Evolutionary conservation across 2,329 filamentous ascomycete species (phyloP).

Genomic region (Cercospora sesami): DNA sequence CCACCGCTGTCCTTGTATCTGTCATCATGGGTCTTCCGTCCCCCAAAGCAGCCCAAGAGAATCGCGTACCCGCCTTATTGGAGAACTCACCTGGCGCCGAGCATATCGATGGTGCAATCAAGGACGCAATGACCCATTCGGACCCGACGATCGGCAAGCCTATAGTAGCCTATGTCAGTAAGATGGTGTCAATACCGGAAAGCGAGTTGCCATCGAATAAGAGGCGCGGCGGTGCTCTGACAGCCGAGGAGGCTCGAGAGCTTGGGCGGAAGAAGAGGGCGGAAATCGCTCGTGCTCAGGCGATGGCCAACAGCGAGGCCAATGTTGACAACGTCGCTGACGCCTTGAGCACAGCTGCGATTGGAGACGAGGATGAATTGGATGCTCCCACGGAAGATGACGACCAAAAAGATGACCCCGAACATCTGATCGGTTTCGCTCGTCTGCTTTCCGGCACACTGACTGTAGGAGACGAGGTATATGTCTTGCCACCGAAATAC

Average conservation of each 20-base stretch:
- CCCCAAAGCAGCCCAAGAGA: conserved; percentile 74
- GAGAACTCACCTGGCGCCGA: conserved; percentile 74
- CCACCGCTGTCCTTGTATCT: conserved; percentile 87
- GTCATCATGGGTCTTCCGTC: conserved; percentile 91
- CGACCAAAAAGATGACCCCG: conserved; percentile 66
- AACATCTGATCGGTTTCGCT: conserved; percentile 92
- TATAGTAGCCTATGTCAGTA: conserved; percentile 92
- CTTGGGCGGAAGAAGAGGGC: conserved; percentile 84
- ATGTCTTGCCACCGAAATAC: conserved; percentile 91
- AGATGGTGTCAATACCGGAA: conserved; percentile 94
- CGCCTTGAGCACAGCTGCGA: conserved; percentile 60
- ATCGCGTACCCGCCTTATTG: conserved; percentile 76
- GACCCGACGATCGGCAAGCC: conserved; percentile 69
- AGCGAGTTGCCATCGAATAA: conserved; percentile 90
- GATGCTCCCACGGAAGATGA: conserved; percentile 52
- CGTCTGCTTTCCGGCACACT: conserved; percentile 89
- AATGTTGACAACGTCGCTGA: conserved; percentile 59
- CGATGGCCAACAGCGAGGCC: conserved; percentile 51
- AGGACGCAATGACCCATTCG: conserved; percentile 80
- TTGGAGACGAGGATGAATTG: conserved; percentile 53
- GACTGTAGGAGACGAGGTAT: conserved; percentile 84
- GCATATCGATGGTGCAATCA: conserved; percentile 67
- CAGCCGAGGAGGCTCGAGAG: conserved; percentile 85
- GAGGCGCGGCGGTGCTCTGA: conserved; percentile 69
- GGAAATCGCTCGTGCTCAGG: conserved; percentile 79